phyloP scores from a whole-genome alignment of 1,139 yeast species.

The Zygosaccharomyces pseudobailii region DNA sequence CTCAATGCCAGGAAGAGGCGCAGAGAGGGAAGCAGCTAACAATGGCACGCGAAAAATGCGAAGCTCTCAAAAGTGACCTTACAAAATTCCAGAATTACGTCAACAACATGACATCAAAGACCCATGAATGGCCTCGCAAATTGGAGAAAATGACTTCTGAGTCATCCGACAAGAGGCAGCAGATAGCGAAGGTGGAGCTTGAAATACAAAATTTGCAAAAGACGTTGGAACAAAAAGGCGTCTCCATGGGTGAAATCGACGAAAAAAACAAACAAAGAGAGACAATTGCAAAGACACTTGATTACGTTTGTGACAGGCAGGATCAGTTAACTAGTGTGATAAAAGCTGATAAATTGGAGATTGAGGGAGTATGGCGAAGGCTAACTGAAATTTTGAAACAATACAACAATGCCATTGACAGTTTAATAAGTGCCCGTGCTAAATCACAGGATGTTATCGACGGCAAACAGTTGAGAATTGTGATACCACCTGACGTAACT shows the following conservation, averaged over 20 bases:
- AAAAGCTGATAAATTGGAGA: slow-evolving; percentile 44
- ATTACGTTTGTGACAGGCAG: slow-evolving; percentile 43
- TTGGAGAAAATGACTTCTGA: slow-evolving; percentile 54
- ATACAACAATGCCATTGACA: slow-evolving; percentile 52
- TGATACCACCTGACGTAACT: slow-evolving; percentile 31
- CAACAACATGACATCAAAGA: slow-evolving; percentile 59
- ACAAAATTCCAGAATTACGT: slow-evolving; percentile 67
- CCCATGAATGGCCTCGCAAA: slow-evolving; percentile 58
- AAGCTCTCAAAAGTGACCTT: slow-evolving; percentile 67
- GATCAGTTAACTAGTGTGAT: slow-evolving; percentile 39
- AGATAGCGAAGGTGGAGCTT: slow-evolving; percentile 40
- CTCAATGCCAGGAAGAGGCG: slow-evolving; percentile 31
- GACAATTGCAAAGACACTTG: slow-evolving; percentile 52
- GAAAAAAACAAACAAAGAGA: slow-evolving; percentile 50
- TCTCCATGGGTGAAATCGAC: slow-evolving; percentile 60
- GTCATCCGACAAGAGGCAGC: slow-evolving; percentile 44
- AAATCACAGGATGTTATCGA: slow-evolving; percentile 35
- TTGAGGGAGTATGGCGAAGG: slow-evolving; percentile 46
- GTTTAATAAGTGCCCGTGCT: slow-evolving; percentile 23
- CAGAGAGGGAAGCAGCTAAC: slow-evolving; percentile 41
- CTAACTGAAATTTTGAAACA: slow-evolving; percentile 49
- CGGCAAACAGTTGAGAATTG: slow-evolving; percentile 30
- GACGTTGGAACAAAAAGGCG: slow-evolving; percentile 50
- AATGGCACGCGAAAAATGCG: slow-evolving; percentile 50
- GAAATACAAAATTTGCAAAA: slow-evolving; percentile 46